Evolutionary conservation across 2,329 filamentous ascomycete genomes (phyloP), one percentile per base, ranked within the genome.

Genomic region (Huntiella omanensis): DNA sequence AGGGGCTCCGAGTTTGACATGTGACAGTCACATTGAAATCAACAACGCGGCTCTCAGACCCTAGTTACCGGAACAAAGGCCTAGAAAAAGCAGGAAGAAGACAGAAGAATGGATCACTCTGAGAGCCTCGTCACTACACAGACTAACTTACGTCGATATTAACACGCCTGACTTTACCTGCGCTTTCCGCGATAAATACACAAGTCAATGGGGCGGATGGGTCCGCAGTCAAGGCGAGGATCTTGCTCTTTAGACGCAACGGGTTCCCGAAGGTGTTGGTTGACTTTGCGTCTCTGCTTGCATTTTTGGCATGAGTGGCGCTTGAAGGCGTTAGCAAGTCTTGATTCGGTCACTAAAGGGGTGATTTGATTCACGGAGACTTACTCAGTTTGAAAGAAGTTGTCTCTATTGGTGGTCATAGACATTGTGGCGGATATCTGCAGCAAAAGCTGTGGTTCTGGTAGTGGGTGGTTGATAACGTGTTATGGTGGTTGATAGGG

Each of bases 381-480:
- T 62, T 64, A 91, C 84, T 87, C 82, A 28, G 86, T 92, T 62
- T 95, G 83, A 58, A 96, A 96, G 67, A 92, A 96, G 58, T 91
- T 76, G 28, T 81, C 78, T 44, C 78, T 71, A 57, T 93, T 75
- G 43, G 73, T 71, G 22, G 82, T 81, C 33, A 47, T 49, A 16
- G 42, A 47, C 51, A 53, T 53, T 8, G 28, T 47, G 46, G 39
- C 17, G 5, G 17, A 43, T 13, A 28, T 28, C 3, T 28, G 6
- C 22, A 7, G 22, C 22, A 28, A 10, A 7, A 28, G 22, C 22
- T 28, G 22, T 28, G 22, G 7, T 10, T 28, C 6, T 10, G 8
- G 22, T 28, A 28, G 22, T 28, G 22, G 22, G 22, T 28, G 22
- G 22, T 28, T 28, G 22, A 28, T 28, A 28, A 10, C 22, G 22